Evolutionary conservation across 352 stramenopile genomes (phyloP).

Genomic region (Phytophthora podocarpi): DNA sequence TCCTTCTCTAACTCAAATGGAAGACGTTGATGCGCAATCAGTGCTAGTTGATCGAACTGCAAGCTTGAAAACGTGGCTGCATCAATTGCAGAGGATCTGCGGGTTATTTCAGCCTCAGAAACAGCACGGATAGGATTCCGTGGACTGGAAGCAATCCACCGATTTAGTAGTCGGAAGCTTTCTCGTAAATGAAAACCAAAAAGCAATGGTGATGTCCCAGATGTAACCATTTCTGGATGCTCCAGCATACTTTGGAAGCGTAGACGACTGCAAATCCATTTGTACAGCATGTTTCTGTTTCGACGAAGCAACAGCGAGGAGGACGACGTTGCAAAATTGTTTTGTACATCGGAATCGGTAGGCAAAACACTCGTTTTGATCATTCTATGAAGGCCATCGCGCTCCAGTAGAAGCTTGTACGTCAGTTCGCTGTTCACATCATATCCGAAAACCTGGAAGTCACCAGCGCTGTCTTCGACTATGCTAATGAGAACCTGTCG

Average conservation of each 20-base stretch:
- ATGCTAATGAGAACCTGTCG: slow-evolving; percentile 58
- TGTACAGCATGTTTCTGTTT: slow-evolving; percentile 49
- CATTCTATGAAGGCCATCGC: slow-evolving; percentile 45
- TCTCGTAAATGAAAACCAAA: slow-evolving; percentile 51
- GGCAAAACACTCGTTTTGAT: slow-evolving; percentile 15
- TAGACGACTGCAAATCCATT: slow-evolving; percentile 58
- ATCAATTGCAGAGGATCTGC: slow-evolving; percentile 35
- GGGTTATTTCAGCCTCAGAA: slow-evolving; percentile 32
- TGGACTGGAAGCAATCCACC: slow-evolving; percentile 50
- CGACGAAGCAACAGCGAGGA: slow-evolving; percentile 44
- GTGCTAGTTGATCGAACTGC: slow-evolving; percentile 60
- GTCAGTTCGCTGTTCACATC: slow-evolving; percentile 45
- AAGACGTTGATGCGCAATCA: slow-evolving; percentile 35
- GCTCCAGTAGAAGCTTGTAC: slow-evolving; percentile 56
- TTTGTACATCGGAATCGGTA: not conserved
- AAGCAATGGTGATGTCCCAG: slow-evolving; percentile 43
- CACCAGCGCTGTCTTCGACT: slow-evolving; percentile 38
- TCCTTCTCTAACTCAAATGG: slow-evolving; percentile 42
- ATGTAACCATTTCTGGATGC: slow-evolving; percentile 49
- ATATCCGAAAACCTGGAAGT: slow-evolving; percentile 51
- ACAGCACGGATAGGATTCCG: slow-evolving; percentile 52
- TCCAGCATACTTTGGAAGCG: slow-evolving; percentile 67
- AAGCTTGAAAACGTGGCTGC: slow-evolving; percentile 48
- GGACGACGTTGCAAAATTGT: slow-evolving; percentile 19
- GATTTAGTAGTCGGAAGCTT: slow-evolving; percentile 58